Conservation (phyloP, 495 filamentous ascomycete species). For the Hypoxylon lienhwacheense region DNA sequence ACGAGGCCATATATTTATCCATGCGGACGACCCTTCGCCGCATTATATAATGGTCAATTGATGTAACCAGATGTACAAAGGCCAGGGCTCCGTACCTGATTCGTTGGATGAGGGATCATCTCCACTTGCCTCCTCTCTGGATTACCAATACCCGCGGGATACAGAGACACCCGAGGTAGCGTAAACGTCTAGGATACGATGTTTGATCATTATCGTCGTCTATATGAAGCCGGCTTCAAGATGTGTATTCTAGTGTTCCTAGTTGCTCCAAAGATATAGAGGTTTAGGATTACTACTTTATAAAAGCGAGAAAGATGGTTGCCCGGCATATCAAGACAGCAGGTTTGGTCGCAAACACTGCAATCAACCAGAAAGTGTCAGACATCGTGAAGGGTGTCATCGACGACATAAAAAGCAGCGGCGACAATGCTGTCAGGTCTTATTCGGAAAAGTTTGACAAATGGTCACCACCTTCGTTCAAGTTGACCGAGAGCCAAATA, state of each 20-base stretch:
- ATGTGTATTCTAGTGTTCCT: background rate
- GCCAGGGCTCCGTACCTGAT: conserved; percentile 8
- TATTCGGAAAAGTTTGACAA: conserved; percentile 60
- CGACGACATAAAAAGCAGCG: conserved; percentile 49
- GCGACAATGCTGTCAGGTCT: conserved; percentile 50
- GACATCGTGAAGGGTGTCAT: conserved; percentile 54
- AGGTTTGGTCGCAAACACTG: conserved; percentile 23
- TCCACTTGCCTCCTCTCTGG: conserved; percentile 24
- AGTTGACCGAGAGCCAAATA: conserved; percentile 43
- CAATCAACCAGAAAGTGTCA: conserved; percentile 29
- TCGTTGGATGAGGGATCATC: conserved; percentile 21
- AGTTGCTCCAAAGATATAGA: background rate
- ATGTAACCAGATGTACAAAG: background rate
- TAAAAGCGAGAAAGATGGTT: conserved; percentile 23
- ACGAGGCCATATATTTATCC: too few species aligned
- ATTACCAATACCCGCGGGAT: conserved; percentile 14
- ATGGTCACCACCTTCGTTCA: conserved; percentile 55
- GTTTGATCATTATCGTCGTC: background rate
- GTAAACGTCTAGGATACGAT: background rate
- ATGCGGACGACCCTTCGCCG: too few species aligned
- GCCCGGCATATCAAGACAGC: conserved; percentile 34
- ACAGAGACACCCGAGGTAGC: conserved; percentile 22
- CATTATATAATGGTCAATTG: background rate
- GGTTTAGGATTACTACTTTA: background rate
- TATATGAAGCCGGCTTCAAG: background rate